phyloP scores from a whole-genome alignment of 2,329 filamentous ascomycete genomes.

The Niveomyces coronatus region DNA sequence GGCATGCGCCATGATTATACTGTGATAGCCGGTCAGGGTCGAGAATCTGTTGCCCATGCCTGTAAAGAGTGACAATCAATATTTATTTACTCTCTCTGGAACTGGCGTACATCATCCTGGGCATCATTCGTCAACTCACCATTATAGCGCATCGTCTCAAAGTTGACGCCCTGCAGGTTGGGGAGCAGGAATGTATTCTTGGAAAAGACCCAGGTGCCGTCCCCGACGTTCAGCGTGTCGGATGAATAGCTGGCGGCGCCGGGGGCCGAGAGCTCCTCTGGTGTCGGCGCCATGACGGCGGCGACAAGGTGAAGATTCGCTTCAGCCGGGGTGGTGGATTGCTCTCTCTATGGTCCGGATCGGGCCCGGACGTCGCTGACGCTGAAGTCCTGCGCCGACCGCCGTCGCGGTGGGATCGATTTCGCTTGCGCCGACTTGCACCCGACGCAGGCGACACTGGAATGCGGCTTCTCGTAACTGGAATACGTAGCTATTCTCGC shows the following conservation, averaged over 20 bases:
- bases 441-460: background rate
- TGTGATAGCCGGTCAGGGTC: slow-evolving; percentile 58
- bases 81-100: too few relatives aligned
- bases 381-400: background rate
- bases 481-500: too few relatives aligned
- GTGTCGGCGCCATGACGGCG: slow-evolving; percentile 50
- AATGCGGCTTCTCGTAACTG: slow-evolving; percentile 5
- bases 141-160: slow-evolving; percentile 77
- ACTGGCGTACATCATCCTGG: background rate
- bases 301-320: slow-evolving; percentile 18
- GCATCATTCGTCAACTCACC: slow-evolving; percentile 44
- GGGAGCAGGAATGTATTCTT: slow-evolving; percentile 71
- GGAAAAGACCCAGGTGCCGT: slow-evolving; percentile 73
- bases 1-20: slow-evolving; percentile 59
- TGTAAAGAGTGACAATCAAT: too few relatives aligned
- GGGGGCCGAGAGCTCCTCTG: slow-evolving; percentile 53
- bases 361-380: background rate
- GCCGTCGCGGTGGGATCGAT: background rate
- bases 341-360: too few relatives aligned
- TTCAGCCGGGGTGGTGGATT: background rate
- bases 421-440: background rate
- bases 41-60: slow-evolving; percentile 77
- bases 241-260: slow-evolving; percentile 66
- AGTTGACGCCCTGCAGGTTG: slow-evolving; percentile 65
- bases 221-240: slow-evolving; percentile 64